Percentiles rank a stretch among this genome's conserved stretches.
phyloP scores from a whole-genome alignment of 2,329 filamentous ascomycete species.

The Akanthomyces muscarius region DNA sequence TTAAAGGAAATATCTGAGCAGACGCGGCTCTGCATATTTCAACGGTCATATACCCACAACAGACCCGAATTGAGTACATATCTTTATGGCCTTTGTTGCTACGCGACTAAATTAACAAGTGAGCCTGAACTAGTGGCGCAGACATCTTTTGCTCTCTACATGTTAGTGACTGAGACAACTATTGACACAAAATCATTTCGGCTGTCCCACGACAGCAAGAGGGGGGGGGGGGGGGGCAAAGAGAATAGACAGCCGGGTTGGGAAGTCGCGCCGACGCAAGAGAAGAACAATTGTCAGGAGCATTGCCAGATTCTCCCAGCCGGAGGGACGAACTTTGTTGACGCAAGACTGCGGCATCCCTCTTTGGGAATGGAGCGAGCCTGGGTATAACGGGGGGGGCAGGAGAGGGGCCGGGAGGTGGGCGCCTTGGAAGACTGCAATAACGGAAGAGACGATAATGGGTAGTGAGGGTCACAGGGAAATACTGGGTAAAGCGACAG shows the following conservation, averaged over 20 bases:
- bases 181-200: constrained; percentile 6
- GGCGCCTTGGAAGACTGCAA: not conserved
- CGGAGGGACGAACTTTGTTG: constrained; percentile 7
- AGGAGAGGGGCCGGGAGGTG: not conserved
- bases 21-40: not conserved
- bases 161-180: constrained; percentile 2
- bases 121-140: not conserved
- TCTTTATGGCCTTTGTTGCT: not conserved
- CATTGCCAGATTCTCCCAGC: not conserved
- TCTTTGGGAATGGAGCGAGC: not conserved
- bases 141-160: not conserved
- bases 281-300: not conserved
- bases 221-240: not conserved
- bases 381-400: not conserved
- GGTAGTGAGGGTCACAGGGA: not conserved
- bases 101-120: not conserved
- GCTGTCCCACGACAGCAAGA: not conserved
- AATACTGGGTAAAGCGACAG: not conserved
- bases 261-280: not conserved
- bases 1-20: constrained; percentile 8
- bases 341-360: constrained; percentile 12
- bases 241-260: not conserved
- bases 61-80: constrained; percentile 12
- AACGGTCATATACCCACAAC: constrained; percentile 16
- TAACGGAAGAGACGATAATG: not conserved